Evolutionary conservation across 2,329 filamentous ascomycete genomes (phyloP), one percentile per base, ranked within the genome.

Genomic region (Fusarium compactum): DNA sequence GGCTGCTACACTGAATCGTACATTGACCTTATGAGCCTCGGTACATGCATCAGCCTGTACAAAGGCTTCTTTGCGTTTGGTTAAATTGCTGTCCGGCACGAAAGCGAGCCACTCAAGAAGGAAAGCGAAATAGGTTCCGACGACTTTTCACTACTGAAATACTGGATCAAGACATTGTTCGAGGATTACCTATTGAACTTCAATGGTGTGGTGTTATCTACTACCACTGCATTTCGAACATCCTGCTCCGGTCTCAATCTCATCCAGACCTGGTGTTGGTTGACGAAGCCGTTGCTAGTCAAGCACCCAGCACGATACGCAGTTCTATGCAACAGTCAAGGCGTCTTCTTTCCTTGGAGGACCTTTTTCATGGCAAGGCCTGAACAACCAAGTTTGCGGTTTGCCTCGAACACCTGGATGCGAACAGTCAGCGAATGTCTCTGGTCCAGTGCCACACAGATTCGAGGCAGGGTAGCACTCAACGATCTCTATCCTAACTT

Each of bases 391-490:
- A 10, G 32, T 38, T 38, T 5, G 16, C 16, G 32, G 16, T 18
- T 38, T 18, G 16, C 16, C 5, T 9, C 9, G 18, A 38, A 38
- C 16, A 38, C 2, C 16, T 18, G 16, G 32, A 18, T 38, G 8
- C 1, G 5, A 38, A 11, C 32, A 38, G 40, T 67, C 1, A 66
- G 65, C 0, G 57, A 80, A n/a, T 81, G 80, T 54, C 61, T 81
- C 1, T 81, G 80, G 80, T 79, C 78, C 1, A 77, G 74, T 24
- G 70, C 75, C 2, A 74, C 78, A 4, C 62, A 64, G 5, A 76
- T 81, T 7, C 62, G 53, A 4, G 78, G 75, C 5, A 77, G 67
- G 47, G 58, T 71, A 1, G 65, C 72, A 2, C 53, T 81, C 2
- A 77, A 77, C 6, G 70, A 69, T 3, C 53, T 73, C 4, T 81